phyloP scores from a whole-genome alignment of 2,329 filamentous ascomycete genomes.

The Trichoderma endophyticum region DNA sequence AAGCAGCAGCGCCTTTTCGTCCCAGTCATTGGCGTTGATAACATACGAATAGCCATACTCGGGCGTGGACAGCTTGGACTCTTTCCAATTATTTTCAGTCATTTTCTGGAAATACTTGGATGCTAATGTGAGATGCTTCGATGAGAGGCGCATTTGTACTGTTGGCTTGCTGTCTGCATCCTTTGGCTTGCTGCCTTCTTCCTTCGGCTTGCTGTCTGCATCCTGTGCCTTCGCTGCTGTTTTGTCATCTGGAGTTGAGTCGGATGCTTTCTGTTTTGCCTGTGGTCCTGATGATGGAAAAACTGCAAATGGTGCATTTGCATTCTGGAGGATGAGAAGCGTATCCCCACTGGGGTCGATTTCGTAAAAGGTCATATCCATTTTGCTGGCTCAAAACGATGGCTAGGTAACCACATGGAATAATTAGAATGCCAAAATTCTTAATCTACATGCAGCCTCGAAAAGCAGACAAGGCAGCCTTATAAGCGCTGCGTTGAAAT shows the following conservation, averaged over 20 bases:
- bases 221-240: not conserved
- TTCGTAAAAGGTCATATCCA: not conserved
- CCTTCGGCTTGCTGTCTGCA: not conserved
- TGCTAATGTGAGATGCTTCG: conserved; percentile 35
- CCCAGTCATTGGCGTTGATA: conserved; percentile 21
- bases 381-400: not conserved
- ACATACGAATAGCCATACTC: not conserved
- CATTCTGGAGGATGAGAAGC: not conserved
- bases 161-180: not conserved
- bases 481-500: not conserved
- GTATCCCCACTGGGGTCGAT: conserved; percentile 11
- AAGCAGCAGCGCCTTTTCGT: conserved; percentile 39
- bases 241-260: not conserved
- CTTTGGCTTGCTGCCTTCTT: not conserved
- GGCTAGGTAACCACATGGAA: not conserved
- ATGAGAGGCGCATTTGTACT: conserved; percentile 29
- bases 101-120: conserved; percentile 27
- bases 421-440: not conserved
- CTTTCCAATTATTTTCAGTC: not conserved
- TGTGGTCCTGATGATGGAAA: not conserved
- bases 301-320: not conserved
- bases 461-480: not conserved
- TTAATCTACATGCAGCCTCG: not conserved
- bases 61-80: conserved; percentile 7
- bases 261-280: not conserved